Conservation (phyloP, 345 rosid species). For the Hirschfeldia incana region DNA sequence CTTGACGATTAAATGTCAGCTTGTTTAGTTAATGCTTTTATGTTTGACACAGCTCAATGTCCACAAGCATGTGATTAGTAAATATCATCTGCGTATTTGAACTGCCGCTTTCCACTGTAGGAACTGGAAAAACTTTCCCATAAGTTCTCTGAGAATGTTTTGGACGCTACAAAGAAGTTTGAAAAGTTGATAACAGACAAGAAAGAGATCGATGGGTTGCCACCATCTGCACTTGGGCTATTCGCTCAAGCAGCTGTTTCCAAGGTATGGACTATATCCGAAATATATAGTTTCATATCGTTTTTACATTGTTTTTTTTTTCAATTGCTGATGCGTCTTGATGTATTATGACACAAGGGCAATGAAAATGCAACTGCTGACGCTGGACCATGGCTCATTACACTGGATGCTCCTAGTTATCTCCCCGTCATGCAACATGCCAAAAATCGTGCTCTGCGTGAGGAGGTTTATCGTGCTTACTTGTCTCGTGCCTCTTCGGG, state of each 20-base stretch:
- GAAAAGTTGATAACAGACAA: slow-evolving; percentile 80
- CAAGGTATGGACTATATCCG: slow-evolving; percentile 51
- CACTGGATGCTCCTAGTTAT: slow-evolving; percentile 85
- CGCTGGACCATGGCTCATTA: slow-evolving; percentile 88
- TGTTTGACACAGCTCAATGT: slow-evolving; percentile 2
- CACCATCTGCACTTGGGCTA: slow-evolving; percentile 83
- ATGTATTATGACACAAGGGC: slow-evolving; percentile 52
- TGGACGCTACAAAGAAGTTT: slow-evolving; percentile 91
- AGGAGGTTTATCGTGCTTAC: slow-evolving; percentile 82
- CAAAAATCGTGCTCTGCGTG: slow-evolving; percentile 74
- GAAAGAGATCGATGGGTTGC: slow-evolving; percentile 87
- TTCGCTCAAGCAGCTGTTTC: slow-evolving; percentile 90
- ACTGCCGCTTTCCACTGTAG: slow-evolving; percentile 41
- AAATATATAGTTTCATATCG: slow-evolving; percentile 3
- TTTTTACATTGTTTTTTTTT: not conserved
- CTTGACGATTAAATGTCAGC: not conserved
- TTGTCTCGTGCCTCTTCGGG: slow-evolving; percentile 77
- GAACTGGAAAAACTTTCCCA: slow-evolving; percentile 77
- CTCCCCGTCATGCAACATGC: slow-evolving; percentile 93
- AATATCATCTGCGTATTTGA: not conserved
- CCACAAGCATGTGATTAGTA: not conserved
- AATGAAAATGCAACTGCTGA: slow-evolving; percentile 83
- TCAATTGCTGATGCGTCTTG: slow-evolving; percentile 15
- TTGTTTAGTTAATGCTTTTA: slow-evolving; percentile 1
- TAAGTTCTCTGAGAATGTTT: slow-evolving; percentile 80